These are phyloP conservation scores for Magnolia changhungtana DNA, from an alignment of 164 flowering plant genomes.

Conservation along the genomic window DNA sequence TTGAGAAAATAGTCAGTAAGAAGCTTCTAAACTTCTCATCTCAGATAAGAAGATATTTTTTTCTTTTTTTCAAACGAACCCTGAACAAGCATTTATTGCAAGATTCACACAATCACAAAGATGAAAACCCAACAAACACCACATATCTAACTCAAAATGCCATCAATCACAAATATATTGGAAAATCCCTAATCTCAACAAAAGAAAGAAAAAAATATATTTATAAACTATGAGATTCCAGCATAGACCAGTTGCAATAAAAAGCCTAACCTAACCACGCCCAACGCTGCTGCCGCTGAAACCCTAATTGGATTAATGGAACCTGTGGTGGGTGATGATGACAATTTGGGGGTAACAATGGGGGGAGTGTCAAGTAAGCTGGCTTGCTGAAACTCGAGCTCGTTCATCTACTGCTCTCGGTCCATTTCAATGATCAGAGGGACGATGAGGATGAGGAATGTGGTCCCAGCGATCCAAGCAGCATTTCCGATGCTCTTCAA, in stretches of 20 bases:
- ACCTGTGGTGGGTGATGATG: background rate
- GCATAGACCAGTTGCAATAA: background rate
- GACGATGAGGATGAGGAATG: constrained; percentile 49
- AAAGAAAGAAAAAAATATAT: background rate
- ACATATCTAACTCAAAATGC: background rate
- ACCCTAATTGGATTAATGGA: background rate
- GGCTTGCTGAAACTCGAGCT: constrained; percentile 58
- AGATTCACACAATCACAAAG: too few species aligned
- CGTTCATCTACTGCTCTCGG: constrained; percentile 64
- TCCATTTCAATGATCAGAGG: constrained; percentile 76
- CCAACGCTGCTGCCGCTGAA: background rate
- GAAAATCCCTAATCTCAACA: background rate
- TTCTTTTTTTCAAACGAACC: too few species aligned
- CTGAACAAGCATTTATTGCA: too few species aligned
- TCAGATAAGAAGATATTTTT: too few species aligned
- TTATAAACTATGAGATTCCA: background rate
- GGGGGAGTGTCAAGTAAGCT: constrained; percentile 60
- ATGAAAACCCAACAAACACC: background rate
- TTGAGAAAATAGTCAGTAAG: too few species aligned
- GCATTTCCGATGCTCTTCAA: constrained; percentile 38
- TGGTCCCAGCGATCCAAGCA: constrained; percentile 61
- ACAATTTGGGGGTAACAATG: constrained; percentile 16
- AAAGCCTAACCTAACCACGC: background rate
- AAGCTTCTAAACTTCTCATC: too few species aligned
- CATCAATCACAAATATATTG: too few species aligned